phyloP scores from a whole-genome alignment of 192 early-diverging fungal species.

The Coemansia sp. region DNA sequence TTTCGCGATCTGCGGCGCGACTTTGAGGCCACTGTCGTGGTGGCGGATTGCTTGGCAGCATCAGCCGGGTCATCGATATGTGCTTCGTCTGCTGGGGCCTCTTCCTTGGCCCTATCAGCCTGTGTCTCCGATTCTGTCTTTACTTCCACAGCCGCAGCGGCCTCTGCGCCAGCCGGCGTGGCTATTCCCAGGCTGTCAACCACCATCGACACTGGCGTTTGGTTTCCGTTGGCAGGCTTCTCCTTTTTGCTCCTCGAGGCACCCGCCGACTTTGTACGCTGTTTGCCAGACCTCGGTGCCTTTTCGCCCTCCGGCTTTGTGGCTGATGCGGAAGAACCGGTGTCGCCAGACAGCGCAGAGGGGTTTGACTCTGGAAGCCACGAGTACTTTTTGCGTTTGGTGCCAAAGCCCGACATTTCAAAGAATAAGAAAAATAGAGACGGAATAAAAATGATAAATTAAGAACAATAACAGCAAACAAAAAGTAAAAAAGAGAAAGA shows the following conservation, averaged over 20 bases:
- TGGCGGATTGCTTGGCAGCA: neutral
- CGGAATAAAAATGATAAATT: neutral
- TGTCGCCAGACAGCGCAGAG: slow-evolving; percentile 39
- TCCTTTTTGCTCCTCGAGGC: slow-evolving; percentile 3
- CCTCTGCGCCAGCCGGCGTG: neutral
- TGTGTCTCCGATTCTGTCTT: neutral
- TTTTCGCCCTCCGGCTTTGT: slow-evolving; percentile 26
- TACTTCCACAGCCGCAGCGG: neutral
- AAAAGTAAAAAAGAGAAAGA: neutral
- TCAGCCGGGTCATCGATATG: neutral
- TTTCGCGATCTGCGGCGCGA: slow-evolving; percentile 27
- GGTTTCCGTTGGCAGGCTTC: neutral
- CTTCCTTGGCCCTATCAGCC: too few species aligned
- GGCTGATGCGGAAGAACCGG: neutral
- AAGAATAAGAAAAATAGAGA: neutral
- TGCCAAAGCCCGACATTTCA: slow-evolving; percentile 29
- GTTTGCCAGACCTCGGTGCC: slow-evolving; percentile 2
- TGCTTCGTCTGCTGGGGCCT: too few species aligned
- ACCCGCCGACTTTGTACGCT: neutral
- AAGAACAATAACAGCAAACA: too few species aligned
- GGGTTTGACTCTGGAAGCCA: slow-evolving; percentile 51
- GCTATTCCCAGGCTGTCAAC: slow-evolving; percentile 21
- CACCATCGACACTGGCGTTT: neutral
- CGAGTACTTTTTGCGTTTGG: slow-evolving; percentile 49
- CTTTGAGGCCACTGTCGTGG: too few species aligned